Evolutionary conservation across 2,329 filamentous ascomycete genomes (phyloP).

Genomic region (Alternaria viburni): DNA sequence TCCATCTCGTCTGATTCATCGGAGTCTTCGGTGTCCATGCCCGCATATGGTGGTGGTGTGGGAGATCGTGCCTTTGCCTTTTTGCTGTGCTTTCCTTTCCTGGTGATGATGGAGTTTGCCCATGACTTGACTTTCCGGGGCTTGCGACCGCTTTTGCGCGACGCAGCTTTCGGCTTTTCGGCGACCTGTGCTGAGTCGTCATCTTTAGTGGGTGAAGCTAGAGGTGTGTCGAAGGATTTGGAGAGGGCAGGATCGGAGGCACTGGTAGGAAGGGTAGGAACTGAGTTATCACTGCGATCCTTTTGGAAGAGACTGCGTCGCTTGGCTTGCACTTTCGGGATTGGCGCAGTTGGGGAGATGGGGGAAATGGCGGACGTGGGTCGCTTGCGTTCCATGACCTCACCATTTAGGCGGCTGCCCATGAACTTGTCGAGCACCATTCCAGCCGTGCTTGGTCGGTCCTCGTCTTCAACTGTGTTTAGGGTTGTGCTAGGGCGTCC

Average conservation of each 20-base stretch:
- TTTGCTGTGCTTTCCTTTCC: slow-evolving; percentile 62
- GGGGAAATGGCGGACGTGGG: slow-evolving; percentile 47
- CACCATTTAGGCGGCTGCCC: slow-evolving; percentile 31
- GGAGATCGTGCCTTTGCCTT: slow-evolving; percentile 50
- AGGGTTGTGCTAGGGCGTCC: slow-evolving; percentile 41
- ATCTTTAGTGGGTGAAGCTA: slow-evolving; percentile 35
- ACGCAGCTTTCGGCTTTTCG: slow-evolving; percentile 50
- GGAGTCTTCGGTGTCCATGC: slow-evolving; percentile 39
- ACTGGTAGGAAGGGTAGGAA: slow-evolving; percentile 37
- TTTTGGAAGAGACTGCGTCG: slow-evolving; percentile 53
- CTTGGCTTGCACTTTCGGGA: slow-evolving; percentile 32
- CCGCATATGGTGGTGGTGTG: slow-evolving; percentile 36
- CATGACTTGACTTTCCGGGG: slow-evolving; percentile 77
- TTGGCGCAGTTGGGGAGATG: slow-evolving; percentile 11
- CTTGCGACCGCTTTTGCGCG: slow-evolving; percentile 62
- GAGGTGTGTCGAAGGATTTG: slow-evolving; percentile 31
- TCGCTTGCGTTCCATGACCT: slow-evolving; percentile 38
- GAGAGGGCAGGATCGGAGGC: slow-evolving; percentile 45
- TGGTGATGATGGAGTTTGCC: slow-evolving; percentile 71
- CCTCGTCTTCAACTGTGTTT: slow-evolving; percentile 51
- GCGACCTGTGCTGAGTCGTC: slow-evolving; percentile 44
- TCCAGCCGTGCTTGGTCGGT: slow-evolving; percentile 71
- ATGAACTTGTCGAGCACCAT: slow-evolving; percentile 65
- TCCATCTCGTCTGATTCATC: slow-evolving; percentile 46
- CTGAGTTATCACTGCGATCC: slow-evolving; percentile 55